These are phyloP conservation scores for Jasminum sambac DNA, from an alignment of 257 asterid genomes.

Conservation along the genomic window DNA sequence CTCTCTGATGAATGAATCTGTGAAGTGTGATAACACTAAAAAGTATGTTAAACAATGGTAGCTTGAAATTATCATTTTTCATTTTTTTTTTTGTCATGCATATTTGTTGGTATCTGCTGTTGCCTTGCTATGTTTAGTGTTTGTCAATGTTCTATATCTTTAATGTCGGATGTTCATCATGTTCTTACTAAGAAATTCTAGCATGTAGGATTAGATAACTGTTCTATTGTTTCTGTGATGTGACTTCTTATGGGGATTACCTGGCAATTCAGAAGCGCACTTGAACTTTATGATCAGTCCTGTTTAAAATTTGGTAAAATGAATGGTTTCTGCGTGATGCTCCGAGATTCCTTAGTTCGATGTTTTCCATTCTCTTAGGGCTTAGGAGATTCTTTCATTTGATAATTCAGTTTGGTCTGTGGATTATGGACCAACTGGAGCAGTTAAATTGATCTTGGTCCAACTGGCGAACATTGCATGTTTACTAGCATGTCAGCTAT, in stretches of 20 bases:
- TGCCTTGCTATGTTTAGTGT: not conserved
- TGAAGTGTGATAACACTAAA: slow-evolving; percentile 2
- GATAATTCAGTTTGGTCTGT: not conserved
- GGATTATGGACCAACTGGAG: not conserved
- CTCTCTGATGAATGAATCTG: slow-evolving; percentile 7
- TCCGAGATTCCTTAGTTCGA: not conserved
- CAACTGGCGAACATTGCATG: not conserved
- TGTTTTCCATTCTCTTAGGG: not conserved
- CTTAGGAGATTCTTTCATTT: not conserved
- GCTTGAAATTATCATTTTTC: not conserved
- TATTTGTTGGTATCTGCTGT: not conserved
- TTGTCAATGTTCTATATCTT: slow-evolving; percentile 1
- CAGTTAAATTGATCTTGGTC: not conserved
- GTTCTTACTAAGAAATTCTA: not conserved
- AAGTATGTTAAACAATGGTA: slow-evolving; percentile 1
- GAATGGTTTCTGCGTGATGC: not conserved
- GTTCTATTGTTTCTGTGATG: not conserved
- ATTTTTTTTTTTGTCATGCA: not conserved
- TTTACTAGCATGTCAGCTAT: not conserved
- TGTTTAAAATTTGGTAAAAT: not conserved
- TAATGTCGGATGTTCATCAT: not conserved
- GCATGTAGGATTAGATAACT: not conserved
- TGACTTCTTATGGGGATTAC: not conserved
- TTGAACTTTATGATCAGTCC: not conserved
- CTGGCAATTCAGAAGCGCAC: not conserved